These are phyloP conservation scores for Lathyrus tuberosus DNA, from an alignment of 306 rosid genomes.

Conservation along the genomic window DNA sequence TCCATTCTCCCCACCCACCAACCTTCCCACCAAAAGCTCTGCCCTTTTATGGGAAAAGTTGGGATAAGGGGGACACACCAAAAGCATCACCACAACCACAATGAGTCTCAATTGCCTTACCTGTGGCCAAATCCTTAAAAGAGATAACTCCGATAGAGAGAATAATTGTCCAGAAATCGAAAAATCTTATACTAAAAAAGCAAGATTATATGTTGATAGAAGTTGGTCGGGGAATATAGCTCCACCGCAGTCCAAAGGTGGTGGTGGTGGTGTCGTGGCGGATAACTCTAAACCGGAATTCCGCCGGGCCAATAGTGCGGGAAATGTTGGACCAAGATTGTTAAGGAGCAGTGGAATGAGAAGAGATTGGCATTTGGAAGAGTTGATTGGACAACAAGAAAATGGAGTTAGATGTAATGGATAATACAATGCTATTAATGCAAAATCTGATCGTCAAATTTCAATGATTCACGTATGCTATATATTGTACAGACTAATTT, in stretches of 20 bases:
- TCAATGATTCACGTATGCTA: neutral
- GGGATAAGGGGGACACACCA: neutral
- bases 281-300: slow-evolving; percentile 31
- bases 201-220: slow-evolving; percentile 39
- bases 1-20: neutral
- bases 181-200: neutral
- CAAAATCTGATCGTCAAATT: neutral
- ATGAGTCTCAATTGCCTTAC: slow-evolving; percentile 68
- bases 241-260: slow-evolving; percentile 21
- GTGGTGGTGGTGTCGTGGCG: neutral
- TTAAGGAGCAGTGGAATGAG: slow-evolving; percentile 73
- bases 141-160: slow-evolving; percentile 46
- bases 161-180: neutral
- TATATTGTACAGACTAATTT: neutral
- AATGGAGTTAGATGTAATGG: slow-evolving; percentile 30
- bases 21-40: slow-evolving; percentile 10
- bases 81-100: neutral
- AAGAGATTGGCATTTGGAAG: slow-evolving; percentile 82
- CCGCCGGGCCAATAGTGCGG: slow-evolving; percentile 44
- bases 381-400: slow-evolving; percentile 40
- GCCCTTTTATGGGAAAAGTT: slow-evolving; percentile 17
- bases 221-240: slow-evolving; percentile 63
- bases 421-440: neutral
- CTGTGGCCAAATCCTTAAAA: slow-evolving; percentile 44
- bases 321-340: slow-evolving; percentile 50